Percentiles rank a stretch among this genome's conserved stretches.
phyloP scores from a whole-genome alignment of 768 basidiomycete genomes.

The Russula dissimulans region DNA sequence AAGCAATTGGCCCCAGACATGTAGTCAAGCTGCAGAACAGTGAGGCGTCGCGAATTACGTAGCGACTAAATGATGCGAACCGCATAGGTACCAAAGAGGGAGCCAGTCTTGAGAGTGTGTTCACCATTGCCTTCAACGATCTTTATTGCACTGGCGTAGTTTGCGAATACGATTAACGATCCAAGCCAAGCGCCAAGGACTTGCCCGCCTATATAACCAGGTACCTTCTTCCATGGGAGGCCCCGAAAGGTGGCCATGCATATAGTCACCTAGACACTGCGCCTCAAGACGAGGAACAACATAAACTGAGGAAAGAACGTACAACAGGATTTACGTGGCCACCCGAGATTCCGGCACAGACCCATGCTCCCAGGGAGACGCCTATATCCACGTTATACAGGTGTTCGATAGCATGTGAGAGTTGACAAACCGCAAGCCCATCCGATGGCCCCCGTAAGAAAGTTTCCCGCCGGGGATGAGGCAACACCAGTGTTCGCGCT shows the following conservation, averaged over 20 bases:
- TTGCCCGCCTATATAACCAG: constrained; percentile 56
- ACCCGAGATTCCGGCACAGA: constrained; percentile 49
- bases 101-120: constrained; percentile 50
- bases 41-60: background rate
- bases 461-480: constrained; percentile 20
- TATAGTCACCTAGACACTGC: constrained; percentile 47
- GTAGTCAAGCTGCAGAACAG: constrained; percentile 28
- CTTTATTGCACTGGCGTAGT: constrained; percentile 61
- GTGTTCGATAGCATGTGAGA: background rate
- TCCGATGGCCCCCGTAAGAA: constrained; percentile 17
- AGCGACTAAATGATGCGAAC: constrained; percentile 29
- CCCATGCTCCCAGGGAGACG: constrained; percentile 59
- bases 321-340: constrained; percentile 44
- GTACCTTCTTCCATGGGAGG: constrained; percentile 79
- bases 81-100: constrained; percentile 52
- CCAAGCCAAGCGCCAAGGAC: constrained; percentile 52
- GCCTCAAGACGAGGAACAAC: background rate
- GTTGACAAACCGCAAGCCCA: constrained; percentile 20
- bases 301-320: background rate
- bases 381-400: constrained; percentile 26
- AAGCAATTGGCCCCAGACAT: constrained; percentile 37
- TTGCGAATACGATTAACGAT: constrained; percentile 48
- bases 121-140: constrained; percentile 49
- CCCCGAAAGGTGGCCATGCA: constrained; percentile 57
- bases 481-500: constrained; percentile 19